Base-by-base conservation (phyloP, 768 basidiomycete species). In the Lentinus brumalis region DNA sequence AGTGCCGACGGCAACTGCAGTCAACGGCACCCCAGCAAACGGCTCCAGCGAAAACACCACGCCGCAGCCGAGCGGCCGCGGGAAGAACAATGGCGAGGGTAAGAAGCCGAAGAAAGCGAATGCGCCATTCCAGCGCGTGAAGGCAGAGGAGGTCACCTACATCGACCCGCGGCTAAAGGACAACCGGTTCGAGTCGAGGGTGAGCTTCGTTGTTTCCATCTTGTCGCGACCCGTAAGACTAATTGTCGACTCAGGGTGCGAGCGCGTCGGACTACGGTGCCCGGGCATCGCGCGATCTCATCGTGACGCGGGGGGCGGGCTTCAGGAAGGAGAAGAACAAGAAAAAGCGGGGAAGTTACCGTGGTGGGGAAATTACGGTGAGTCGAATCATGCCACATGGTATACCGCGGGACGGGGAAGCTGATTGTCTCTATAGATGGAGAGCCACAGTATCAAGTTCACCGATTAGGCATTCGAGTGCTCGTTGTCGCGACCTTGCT, bases 311-410 rank as follows among this genome's bases (percentile, higher is more conserved):
- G 1, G 96, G 96, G 3, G 89, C 92, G 50, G 94, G 94, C 2
- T 99, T 99, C 81, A 84, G 94, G 56, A 99, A 98, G 76, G 96
- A 97, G 81, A 99, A 99, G 77, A 98, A 97, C 78, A 99, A 98
- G 85, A 98, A 98, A 79, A 99, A 99, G 78, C 81, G 91, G 67
- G 96, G 95, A 3, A 94, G 89, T 62, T 98, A 98, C 75, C 84
- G 85, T 47, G 95, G 96, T 12, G 96, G 96, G 42, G 92, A 96
- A 71, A 99, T 99, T 62, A 96, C 95, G 50, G 94, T 96, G 65
- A 72, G 84, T 65, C 0, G 21, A 18, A 15, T 45, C 16, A 18
- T 46, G 21, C 21, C 11, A 21, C 29, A 9, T 26, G 10, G 8
- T 16, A 16, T 14, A 16, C 14, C 26, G 26, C 9, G 21, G 14